Evolutionary conservation across 306 rosid species (phyloP).

Genomic region (Arachis stenosperma): DNA sequence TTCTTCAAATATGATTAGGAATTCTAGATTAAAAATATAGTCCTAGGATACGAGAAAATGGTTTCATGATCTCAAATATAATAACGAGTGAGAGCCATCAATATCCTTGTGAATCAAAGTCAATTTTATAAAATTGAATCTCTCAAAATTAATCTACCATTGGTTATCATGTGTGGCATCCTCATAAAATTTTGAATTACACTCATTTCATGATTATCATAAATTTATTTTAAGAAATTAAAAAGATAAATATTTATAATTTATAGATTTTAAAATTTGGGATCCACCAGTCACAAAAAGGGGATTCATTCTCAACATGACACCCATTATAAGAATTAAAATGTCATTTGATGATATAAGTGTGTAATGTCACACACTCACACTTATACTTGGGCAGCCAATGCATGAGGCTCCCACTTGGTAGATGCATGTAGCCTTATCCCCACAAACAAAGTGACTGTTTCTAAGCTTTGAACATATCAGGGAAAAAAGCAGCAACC

Average conservation of each 20-base stretch:
- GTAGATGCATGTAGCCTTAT: too few species aligned
- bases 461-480: too few species aligned
- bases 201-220: neutral
- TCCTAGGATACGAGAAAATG: conserved; percentile 8
- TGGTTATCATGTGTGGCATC: neutral
- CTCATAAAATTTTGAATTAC: neutral
- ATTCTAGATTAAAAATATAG: conserved; percentile 6
- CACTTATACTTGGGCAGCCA: too few species aligned
- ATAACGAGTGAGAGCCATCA: neutral
- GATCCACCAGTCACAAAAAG: neutral
- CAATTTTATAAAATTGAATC: neutral
- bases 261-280: neutral
- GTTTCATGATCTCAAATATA: conserved; percentile 2
- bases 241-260: neutral
- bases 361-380: too few species aligned
- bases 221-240: neutral
- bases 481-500: too few species aligned
- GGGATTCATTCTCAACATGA: too few species aligned
- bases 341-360: too few species aligned
- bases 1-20: conserved; percentile 5
- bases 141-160: neutral
- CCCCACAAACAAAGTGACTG: too few species aligned
- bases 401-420: too few species aligned
- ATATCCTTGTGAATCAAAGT: neutral
- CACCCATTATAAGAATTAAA: too few species aligned